Percentiles rank a stretch among this genome's conserved stretches.
Conservation (phyloP, 371 early-diverging fungal genomes). For the Mortierella sp. region DNA sequence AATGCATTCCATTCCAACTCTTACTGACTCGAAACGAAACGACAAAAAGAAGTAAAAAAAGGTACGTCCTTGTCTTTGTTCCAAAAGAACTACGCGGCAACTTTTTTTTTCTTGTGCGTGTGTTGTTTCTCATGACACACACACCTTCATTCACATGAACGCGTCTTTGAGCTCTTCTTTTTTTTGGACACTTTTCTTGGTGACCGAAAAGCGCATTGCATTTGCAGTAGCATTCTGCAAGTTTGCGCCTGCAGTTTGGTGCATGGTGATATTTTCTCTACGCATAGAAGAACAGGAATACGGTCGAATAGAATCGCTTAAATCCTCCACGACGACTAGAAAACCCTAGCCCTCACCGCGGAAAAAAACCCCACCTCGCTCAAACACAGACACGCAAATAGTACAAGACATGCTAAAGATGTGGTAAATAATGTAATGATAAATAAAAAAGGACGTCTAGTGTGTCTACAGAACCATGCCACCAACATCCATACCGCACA, state of each 20-base stretch:
- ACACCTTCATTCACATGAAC: too few species aligned
- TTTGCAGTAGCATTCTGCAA: not conserved
- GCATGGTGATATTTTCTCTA: not conserved
- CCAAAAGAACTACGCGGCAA: too few species aligned
- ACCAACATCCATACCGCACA: conserved; percentile 51
- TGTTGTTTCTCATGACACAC: too few species aligned
- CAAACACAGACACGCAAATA: not conserved
- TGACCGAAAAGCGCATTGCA: too few species aligned
- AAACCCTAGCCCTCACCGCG: too few species aligned
- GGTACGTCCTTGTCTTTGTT: not conserved
- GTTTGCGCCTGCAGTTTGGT: too few species aligned
- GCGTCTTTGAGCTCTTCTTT: too few species aligned
- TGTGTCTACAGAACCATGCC: conserved; percentile 37
- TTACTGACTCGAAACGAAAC: not conserved
- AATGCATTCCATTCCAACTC: not conserved
- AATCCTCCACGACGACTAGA: not conserved
- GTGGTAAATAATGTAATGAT: not conserved
- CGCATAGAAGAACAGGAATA: not conserved
- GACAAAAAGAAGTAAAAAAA: not conserved
- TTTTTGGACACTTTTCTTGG: not conserved
- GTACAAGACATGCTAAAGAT: not conserved
- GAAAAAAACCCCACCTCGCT: not conserved
- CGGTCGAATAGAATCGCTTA: not conserved
- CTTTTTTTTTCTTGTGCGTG: too few species aligned
- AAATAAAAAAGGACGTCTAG: not conserved